Base-by-base conservation (phyloP, 78 protist genomes). In the Speleostelium caveatum region DNA sequence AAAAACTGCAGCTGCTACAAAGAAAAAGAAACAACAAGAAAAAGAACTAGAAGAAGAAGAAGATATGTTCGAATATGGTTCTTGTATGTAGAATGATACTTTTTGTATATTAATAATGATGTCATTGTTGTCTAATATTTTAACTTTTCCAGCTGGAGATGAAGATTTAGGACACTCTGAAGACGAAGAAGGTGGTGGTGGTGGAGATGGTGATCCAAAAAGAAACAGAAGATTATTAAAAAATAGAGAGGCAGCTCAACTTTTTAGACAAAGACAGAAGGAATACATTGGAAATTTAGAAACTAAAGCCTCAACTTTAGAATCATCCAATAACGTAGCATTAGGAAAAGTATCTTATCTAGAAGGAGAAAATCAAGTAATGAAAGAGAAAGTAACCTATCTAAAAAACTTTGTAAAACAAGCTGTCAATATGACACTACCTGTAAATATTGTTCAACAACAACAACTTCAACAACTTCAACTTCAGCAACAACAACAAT, bases 171-270 rank as follows among this genome's bases (percentile, higher is more conserved):
- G 45, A 19, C 49, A 58, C 59, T 4, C 5, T 21, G 56, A 55
- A 22, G 72, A 83, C 42, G 62, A 42, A 16, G 42, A 22, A 30
- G 30, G 1, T 12, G 49, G 42, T 51, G 41, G 49, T 2, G 72
- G 59, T 36, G 51, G 38, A 26, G 33, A 55, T 17, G 65, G 55
- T 4, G 65, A 51, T 19, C n/a, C 17, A 36, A 63, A 51, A 36
- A 83, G 65, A 22, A 51, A 38, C 28, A 61, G 75, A 21, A 68
- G 90, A 55, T 32, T 83, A 56, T 42, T 83, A 55, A 83, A 83
- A 39, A 83, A 83, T 45, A 51, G 90, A 55, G 94, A 90, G 33
- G 94, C 94, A 1, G 94, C 94, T 7, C 88, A 74, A 72, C 53
- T 75, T 59, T 90, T 90, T 75, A 79, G 94, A 76, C 90, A 83